These are phyloP conservation scores for Tulasnella sp. DNA, from an alignment of 768 basidiomycete genomes.

Conservation along the genomic window DNA sequence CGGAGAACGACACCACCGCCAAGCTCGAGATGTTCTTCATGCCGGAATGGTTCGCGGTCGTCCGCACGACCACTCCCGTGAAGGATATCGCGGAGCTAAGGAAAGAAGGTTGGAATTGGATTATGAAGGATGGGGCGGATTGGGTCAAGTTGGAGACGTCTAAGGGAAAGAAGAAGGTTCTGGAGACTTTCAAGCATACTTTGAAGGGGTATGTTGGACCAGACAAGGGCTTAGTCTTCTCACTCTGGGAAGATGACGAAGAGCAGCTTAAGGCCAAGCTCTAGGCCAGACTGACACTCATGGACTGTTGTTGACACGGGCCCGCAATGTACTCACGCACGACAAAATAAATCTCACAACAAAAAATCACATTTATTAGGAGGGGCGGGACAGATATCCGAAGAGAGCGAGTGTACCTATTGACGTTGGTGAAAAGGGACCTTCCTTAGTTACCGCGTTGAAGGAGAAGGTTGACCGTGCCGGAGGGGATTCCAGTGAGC, in stretches of 20 bases:
- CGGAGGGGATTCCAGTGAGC: constrained; percentile 22
- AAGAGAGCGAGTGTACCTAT: neutral
- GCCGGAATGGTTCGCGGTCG: constrained; percentile 62
- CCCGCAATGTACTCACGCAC: neutral
- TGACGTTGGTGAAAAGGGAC: neutral
- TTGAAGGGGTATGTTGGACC: constrained; percentile 50
- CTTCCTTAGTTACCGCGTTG: neutral
- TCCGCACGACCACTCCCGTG: constrained; percentile 48
- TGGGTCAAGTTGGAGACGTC: constrained; percentile 57
- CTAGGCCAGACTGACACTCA: neutral
- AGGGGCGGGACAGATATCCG: neutral
- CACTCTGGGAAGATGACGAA: constrained; percentile 51
- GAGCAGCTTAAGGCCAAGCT: constrained; percentile 2
- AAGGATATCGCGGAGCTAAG: constrained; percentile 52
- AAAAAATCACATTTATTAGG: neutral
- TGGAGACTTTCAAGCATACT: constrained; percentile 49
- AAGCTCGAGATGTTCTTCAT: constrained; percentile 59
- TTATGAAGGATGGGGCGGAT: constrained; percentile 53
- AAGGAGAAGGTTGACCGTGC: constrained; percentile 27
- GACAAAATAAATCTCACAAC: neutral
- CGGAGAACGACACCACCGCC: neutral
- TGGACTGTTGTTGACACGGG: neutral
- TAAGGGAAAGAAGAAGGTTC: constrained; percentile 49
- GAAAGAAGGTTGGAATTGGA: constrained; percentile 53
- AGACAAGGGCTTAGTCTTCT: constrained; percentile 59